Base-by-base conservation (phyloP, 2,329 filamentous ascomycete species). In the Fusarium dlaminii region DNA sequence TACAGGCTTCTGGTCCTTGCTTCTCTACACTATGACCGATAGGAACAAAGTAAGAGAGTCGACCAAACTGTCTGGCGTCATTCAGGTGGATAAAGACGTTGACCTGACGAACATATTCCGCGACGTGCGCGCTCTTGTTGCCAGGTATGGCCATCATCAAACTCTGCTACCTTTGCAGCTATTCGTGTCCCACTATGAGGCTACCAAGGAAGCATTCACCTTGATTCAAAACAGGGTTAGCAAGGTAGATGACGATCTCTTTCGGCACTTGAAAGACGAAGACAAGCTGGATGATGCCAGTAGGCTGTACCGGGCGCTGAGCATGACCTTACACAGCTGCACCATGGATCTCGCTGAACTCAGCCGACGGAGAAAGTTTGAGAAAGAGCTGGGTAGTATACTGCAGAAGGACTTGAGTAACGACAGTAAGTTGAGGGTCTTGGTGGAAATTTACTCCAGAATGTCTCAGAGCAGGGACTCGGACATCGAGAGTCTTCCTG, bases 1-100 rank as follows among this genome's bases (percentile, higher is more conserved):
- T 29, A 58, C n/a, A 9, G 55, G 32, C 2, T 58, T 58, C 55
- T 58, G 55, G 55, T 58, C 55, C 0, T 29, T 58, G 3, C 17
- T 58, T 12, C 55, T 58, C 3, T 37, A 58, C 18, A 6, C 40
- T 0, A 2, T 46, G 24, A 3, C 3, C 5, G 18, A 58, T 3
- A 43, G 9, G 0, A 12, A 6, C 12, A 3, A 5, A 0, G 10
- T 6, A 11, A 8, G 9, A 22, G 22, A 0, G 0, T 20, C 14
- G 0, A 29, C 0, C 5, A 58, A 36, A 6, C 4, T 46, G 13
- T 58, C 55, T 1, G 55, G 55, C 2, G n/a, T 46, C 7, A 37
- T 58, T 7, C 32, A 58, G 4, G 37, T 8, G 2, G 52, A 56
- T 9, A 15, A 22, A 3, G 52, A 5, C 2, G 27, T 42, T 3